These are phyloP conservation scores for Echinosophora koreensis DNA, from an alignment of 306 rosid species.

Conservation along the genomic window DNA sequence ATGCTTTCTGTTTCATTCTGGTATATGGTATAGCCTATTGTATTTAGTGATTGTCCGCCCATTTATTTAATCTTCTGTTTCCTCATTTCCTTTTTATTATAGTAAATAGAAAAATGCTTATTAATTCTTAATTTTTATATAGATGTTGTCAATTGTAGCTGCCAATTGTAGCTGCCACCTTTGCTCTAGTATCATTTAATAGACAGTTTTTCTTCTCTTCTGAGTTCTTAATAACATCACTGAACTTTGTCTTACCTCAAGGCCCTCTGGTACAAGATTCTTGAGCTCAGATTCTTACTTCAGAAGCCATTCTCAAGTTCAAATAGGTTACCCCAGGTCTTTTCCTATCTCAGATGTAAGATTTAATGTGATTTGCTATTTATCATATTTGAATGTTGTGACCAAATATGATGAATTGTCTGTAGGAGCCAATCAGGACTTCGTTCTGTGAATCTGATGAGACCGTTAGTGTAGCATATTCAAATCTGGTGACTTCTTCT, in stretches of 20 bases:
- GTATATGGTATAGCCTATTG: neutral
- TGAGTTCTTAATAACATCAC: constrained; percentile 5
- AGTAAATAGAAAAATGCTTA: constrained; percentile 9
- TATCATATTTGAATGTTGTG: constrained; percentile 21
- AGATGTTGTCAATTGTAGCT: no score
- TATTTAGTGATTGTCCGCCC: neutral
- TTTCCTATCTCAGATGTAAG: constrained; percentile 38
- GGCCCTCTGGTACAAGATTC: constrained; percentile 93
- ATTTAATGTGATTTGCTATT: constrained; percentile 24
- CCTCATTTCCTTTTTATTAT: constrained; percentile 24
- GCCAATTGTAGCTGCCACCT: neutral
- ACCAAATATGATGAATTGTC: constrained; percentile 38
- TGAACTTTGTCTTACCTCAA: constrained; percentile 45
- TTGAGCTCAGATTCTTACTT: constrained; percentile 82
- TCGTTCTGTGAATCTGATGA: constrained; percentile 67
- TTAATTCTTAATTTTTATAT: neutral
- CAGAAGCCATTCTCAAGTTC: constrained; percentile 86
- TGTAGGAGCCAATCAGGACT: constrained; percentile 81
- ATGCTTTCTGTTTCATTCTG: neutral
- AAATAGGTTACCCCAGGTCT: constrained; percentile 90
- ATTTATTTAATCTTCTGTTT: constrained; percentile 1
- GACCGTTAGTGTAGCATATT: constrained; percentile 68
- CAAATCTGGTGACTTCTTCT: constrained; percentile 69
- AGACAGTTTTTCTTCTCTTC: constrained; percentile 11
- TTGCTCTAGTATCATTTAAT: constrained; percentile 1